A percentile compares a stretch with the other conserved stretches of the same genome.
Conservation (phyloP, 495 filamentous ascomycete genomes). For the Hypoxylon perforatum region DNA sequence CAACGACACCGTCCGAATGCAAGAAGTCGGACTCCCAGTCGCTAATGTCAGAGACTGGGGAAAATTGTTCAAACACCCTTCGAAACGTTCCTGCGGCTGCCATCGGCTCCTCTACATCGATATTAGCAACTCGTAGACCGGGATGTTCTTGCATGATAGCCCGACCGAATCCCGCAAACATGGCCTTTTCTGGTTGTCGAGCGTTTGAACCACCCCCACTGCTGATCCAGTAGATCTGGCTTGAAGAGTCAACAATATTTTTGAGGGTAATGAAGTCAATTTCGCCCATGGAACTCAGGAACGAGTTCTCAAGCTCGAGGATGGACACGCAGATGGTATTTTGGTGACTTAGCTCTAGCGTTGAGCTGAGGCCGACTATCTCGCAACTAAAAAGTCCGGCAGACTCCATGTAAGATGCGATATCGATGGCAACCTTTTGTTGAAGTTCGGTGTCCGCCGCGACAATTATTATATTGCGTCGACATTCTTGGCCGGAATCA, state of each 20-base stretch:
- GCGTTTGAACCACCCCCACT: not conserved
- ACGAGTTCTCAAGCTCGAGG: not conserved
- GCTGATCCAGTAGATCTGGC: not conserved
- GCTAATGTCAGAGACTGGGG: not conserved
- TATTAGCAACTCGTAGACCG: not conserved
- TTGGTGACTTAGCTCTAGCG: not conserved
- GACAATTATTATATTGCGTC: not conserved
- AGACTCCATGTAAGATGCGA: not conserved
- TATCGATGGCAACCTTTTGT: not conserved
- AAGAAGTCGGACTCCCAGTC: not conserved
- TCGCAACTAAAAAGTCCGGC: not conserved
- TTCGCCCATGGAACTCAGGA: not conserved
- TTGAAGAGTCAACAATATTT: not conserved
- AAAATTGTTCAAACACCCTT: not conserved
- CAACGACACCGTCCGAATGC: not conserved
- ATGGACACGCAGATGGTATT: not conserved
- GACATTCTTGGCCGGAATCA: too few species aligned
- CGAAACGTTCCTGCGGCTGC: not conserved
- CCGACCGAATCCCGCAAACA: not conserved
- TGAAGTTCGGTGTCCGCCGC: not conserved
- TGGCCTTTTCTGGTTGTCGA: conserved; percentile 5
- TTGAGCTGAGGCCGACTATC: not conserved
- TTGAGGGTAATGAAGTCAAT: not conserved
- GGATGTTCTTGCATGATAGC: not conserved
- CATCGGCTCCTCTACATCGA: not conserved